A percentile compares a stretch with the other conserved stretches of the same genome.
phyloP scores from a whole-genome alignment of 441 rosid species.

The Isatis lusitanica region DNA sequence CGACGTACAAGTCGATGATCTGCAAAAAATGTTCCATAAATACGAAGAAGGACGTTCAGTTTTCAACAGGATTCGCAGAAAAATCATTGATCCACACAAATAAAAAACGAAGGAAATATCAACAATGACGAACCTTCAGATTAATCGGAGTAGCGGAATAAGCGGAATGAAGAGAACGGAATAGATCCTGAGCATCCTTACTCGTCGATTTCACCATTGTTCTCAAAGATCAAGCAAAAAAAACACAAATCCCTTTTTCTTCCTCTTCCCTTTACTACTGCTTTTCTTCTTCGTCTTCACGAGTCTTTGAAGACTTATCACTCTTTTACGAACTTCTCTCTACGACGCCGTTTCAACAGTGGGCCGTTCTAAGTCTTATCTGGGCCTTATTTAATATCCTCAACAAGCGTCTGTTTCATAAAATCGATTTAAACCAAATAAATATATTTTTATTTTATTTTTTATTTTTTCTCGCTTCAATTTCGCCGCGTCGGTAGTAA shows the following conservation, averaged over 20 bases:
- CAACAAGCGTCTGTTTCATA: background rate
- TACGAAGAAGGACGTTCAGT: background rate
- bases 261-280: background rate
- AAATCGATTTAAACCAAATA: background rate
- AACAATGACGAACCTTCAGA: conserved; percentile 61
- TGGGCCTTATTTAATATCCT: conserved; percentile 9
- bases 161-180: conserved; percentile 84
- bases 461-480: background rate
- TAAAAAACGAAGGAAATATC: background rate
- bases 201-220: conserved; percentile 75
- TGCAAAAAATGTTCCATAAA: conserved; percentile 27
- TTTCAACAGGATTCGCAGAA: background rate
- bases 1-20: conserved; percentile 89
- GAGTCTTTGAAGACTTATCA: conserved; percentile 5
- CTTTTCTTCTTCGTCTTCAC: conserved; percentile 21
- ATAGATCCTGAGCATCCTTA: conserved; percentile 75
- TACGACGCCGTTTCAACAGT: background rate
- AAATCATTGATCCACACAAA: background rate
- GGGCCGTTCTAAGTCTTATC: background rate
- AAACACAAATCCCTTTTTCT: background rate
- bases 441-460: too few species aligned
- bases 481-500: background rate
- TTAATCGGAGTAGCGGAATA: conserved; percentile 75
- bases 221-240: conserved; percentile 4
- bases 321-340: background rate